Percentiles rank a stretch among this genome's conserved stretches.
Evolutionary conservation across 2,329 filamentous ascomycete species (phyloP).

Genomic region (Epichloe scottii): DNA sequence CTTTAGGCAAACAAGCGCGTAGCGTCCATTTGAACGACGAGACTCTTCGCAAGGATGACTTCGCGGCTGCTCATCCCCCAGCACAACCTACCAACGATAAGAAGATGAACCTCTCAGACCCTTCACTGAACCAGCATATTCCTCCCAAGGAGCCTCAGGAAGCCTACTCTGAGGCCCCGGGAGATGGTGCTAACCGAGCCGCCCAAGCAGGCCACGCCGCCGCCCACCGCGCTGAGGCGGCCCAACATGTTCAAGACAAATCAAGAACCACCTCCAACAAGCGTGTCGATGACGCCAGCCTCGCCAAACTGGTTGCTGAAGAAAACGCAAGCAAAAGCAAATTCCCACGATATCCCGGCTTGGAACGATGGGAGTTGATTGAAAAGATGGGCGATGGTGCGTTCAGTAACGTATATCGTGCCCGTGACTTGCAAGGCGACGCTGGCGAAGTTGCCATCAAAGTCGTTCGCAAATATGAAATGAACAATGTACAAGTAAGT

Average conservation of each 20-base stretch:
- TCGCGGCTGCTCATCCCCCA: slow-evolving; percentile 34
- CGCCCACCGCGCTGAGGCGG: slow-evolving; percentile 48
- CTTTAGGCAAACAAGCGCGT: slow-evolving; percentile 73
- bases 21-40: slow-evolving; percentile 41
- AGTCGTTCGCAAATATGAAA: slow-evolving; percentile 96
- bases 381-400: slow-evolving; percentile 99
- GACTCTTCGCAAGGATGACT: slow-evolving; percentile 38
- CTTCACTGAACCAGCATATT: slow-evolving; percentile 23
- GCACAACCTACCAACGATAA: slow-evolving; percentile 41
- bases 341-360: slow-evolving; percentile 50
- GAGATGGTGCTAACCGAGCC: slow-evolving; percentile 50
- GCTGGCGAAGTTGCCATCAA: slow-evolving; percentile 88
- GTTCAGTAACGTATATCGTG: slow-evolving; percentile 96
- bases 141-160: slow-evolving; percentile 36
- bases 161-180: slow-evolving; percentile 50
- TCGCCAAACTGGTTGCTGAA: slow-evolving; percentile 80
- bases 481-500: slow-evolving; percentile 98
- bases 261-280: slow-evolving; percentile 14
- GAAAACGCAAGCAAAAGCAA: slow-evolving; percentile 78
- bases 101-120: slow-evolving; percentile 38
- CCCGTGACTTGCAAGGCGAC: slow-evolving; percentile 59
- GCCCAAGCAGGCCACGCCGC: slow-evolving; percentile 56
- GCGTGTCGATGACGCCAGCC: slow-evolving; percentile 49
- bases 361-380: slow-evolving; percentile 59
- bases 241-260: slow-evolving; percentile 36